Base-by-base conservation (phyloP, 2,329 filamentous ascomycete genomes). In the Paecilomyces variotii region DNA sequence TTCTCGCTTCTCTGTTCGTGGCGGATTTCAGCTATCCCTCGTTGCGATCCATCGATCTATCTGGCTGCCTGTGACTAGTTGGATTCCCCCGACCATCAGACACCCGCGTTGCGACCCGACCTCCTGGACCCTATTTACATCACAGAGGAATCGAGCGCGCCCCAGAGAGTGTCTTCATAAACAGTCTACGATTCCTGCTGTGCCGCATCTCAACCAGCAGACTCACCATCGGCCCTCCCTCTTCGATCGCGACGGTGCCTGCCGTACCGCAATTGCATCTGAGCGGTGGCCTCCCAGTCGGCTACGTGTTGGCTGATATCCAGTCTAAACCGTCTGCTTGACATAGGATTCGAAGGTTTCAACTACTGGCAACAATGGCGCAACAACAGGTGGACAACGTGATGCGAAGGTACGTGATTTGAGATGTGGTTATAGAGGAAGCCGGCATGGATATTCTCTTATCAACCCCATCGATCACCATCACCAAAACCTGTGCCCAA, bases 331-430 rank as follows among this genome's bases (percentile, higher is more conserved):
- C 35, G 12, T 25, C 53, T 51, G 51, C 28, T 49, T 32, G 55
- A 56, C 52, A 28, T 50, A 53, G 28, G 56, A 35, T 27, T 24
- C 54, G 50, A 10, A 56, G 52, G 6, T 53, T 45, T 50, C 50
- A 60, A 59, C 61, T 59, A 56, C 61, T 39, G 61, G 62, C 56
- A 57, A 67, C 58, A 59, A 74, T 77, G 73, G 70, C 72, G 58
- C 74, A 74, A 65, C 70, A 74, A 63, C 69, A 71, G 59, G 66
- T 67, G 57, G 71, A 75, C 58, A 75, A 76, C 74, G 74, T 76
- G 58, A 75, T 75, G 71, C 72, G 73, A 79, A 87, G 86, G 86
- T 88, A 84, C 66, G 81, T 72, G 52, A n/a, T 14, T 55, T 10
- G 24, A 45, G 14, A 45, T 45, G 14, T n/a, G 39, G 39, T 39